A percentile compares a stretch with the other conserved stretches of the same genome.
phyloP scores from a whole-genome alignment of 441 rosid species.

The Isatis lusitanica region DNA sequence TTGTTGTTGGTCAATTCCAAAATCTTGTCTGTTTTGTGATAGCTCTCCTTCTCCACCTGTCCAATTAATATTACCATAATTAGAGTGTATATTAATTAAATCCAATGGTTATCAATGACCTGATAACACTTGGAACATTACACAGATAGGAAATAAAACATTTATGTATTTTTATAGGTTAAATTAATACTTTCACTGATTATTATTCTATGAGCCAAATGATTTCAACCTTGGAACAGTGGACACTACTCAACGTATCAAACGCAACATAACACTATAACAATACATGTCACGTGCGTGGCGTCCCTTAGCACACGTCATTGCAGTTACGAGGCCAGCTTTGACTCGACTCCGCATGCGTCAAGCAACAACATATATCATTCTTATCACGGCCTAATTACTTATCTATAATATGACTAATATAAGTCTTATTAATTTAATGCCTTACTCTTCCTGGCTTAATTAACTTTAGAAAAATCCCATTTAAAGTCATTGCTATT shows the following conservation, averaged over 20 bases:
- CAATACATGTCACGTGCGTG: conserved; percentile 30
- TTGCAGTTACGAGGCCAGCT: conserved; percentile 34
- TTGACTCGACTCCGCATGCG: conserved; percentile 34
- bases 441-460: not conserved
- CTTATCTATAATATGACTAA: not conserved
- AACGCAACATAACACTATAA: not conserved
- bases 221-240: conserved; percentile 10
- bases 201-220: not conserved
- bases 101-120: no score
- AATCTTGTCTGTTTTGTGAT: no score
- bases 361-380: conserved; percentile 27
- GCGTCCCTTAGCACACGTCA: conserved; percentile 31
- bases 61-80: no score
- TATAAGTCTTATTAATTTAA: not conserved
- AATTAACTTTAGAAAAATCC: not conserved
- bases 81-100: no score
- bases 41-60: no score
- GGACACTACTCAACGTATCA: conserved; percentile 20
- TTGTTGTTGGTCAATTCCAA: no score
- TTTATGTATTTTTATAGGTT: not conserved
- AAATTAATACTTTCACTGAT: not conserved
- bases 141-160: not conserved
- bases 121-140: no score
- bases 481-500: not conserved
- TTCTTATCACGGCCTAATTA: not conserved